phyloP scores from a whole-genome alignment of 2,329 filamentous ascomycete genomes.

The Podosphaera leucotricha region DNA sequence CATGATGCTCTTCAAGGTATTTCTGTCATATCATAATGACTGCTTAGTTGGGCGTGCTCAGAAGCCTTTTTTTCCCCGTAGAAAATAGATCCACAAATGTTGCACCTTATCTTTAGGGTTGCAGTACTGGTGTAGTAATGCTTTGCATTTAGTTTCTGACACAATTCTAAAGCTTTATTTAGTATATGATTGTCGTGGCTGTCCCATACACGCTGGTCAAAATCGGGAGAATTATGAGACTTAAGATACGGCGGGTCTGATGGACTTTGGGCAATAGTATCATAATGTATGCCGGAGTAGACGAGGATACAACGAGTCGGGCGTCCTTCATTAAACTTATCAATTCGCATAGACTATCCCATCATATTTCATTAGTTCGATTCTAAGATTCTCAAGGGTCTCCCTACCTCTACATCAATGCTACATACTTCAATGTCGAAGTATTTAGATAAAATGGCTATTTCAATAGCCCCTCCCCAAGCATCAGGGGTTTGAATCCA shows the following conservation, averaged over 20 bases:
- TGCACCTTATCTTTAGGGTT: slow-evolving; percentile 57
- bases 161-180: slow-evolving; percentile 38
- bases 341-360: slow-evolving; percentile 33
- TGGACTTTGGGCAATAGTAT: slow-evolving; percentile 57
- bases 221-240: slow-evolving; percentile 39
- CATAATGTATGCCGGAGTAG: slow-evolving; percentile 86
- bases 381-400: background rate
- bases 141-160: slow-evolving; percentile 38
- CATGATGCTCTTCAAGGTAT: slow-evolving; percentile 12
- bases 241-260: slow-evolving; percentile 31
- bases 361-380: slow-evolving; percentile 1
- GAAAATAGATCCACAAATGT: slow-evolving; percentile 44
- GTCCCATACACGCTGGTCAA: slow-evolving; percentile 42
- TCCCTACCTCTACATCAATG: slow-evolving; percentile 43
- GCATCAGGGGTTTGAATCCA: slow-evolving; percentile 61
- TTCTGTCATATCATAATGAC: slow-evolving; percentile 34
- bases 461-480: slow-evolving; percentile 84
- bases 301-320: slow-evolving; percentile 51
- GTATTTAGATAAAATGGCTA: slow-evolving; percentile 61
- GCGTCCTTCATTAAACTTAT: slow-evolving; percentile 54
- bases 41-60: slow-evolving; percentile 36
- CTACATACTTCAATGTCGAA: slow-evolving; percentile 72
- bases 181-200: slow-evolving; percentile 41
- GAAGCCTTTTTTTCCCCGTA: slow-evolving; percentile 39
- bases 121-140: slow-evolving; percentile 82